Base-by-base conservation (phyloP, 352 stramenopile genomes). In the Pythium grandisporangium region DNA sequence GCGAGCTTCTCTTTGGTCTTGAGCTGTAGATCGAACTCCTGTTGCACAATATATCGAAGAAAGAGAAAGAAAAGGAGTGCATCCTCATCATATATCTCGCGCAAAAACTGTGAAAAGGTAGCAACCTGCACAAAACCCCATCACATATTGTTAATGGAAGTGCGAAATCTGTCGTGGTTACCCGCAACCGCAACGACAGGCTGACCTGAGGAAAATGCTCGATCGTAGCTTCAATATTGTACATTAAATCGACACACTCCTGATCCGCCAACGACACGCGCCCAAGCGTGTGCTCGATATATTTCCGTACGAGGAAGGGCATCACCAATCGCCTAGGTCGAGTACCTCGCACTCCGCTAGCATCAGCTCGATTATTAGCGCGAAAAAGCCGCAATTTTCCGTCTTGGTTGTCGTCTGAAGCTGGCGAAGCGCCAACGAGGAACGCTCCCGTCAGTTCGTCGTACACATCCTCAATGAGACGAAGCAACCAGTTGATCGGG, bases 61-160 rank as follows among this genome's bases (percentile, higher is more conserved):
- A 68, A 61, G 8, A 85, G 45, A 38, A 70, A 86, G 54, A 90
- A 85, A 2, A 85, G 37, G 7, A 85, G 49, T 7, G 56, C 51
- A 33, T 92, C 78, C 10, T 78, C 55, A 46, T 86, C 70, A 20
- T 72, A 63, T 7, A 92, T 51, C 37, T 92, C 78, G 1, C 75
- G 66, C 29, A 92, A 20, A 37, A 89, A 92, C 0, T 55, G 61
- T 3, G 59, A 58, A 30, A 92, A 92, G 22, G 76, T 25, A 6
- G 61, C 50, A 16, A 83, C 56, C 49, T 57, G 35, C 19, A 34
- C 17, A 38, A 5, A 45, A 5, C 13, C 30, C 16, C 27, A 14
- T n/a, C n/a, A n/a, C n/a, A n/a, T n/a, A n/a, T n/a, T n/a, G n/a
- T n/a, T n/a, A n/a, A n/a, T n/a, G n/a, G n/a, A n/a, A n/a, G n/a